Base-by-base conservation (phyloP, 257 asterid genomes). In the Solanum pimpinellifolium region DNA sequence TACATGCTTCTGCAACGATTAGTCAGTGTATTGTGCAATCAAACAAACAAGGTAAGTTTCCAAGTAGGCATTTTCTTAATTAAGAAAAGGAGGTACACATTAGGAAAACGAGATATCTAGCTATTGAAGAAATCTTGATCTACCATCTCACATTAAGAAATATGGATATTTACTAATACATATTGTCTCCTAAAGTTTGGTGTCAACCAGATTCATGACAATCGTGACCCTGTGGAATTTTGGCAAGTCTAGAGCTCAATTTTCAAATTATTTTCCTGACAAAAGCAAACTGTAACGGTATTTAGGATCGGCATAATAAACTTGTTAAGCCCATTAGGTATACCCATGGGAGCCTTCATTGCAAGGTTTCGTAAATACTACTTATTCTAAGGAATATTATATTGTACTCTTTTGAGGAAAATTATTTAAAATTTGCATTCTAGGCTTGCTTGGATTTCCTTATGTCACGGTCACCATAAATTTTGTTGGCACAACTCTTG, bases 81-180 rank as follows among this genome's bases (percentile, higher is more conserved):
- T 89, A 93, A 93, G 93, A 89, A 85, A 94, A 89, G 88, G 83
- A 82, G 91, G 91, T 91, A 27, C 77, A 46, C 60, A 88, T 86
- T 18, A 93, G 95, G 83, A 96, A 91, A 89, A 91, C 91, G 5
- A 90, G 87, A 85, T 93, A 88, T 88, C 41, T 94, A 70, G 42
- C 88, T 80, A 88, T 88, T 75, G 84, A 87, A 14, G 96, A 93
- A 75, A 91, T n/a, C 84, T 94, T 44, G 85, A 2, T 91, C 91
- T 95, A 42, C 81, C 92, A 9, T 82, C 91, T 12, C 93, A 91
- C 60, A 88, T 89, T 85, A 87, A 31, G 21, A 85, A 16, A 31
- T 20, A 77, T 41, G 49, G 39, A 35, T 77, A 86, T 81, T 27
- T 84, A 21, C 60, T 74, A 6, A 89, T 49, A 72, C 23, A 18